A percentile compares a stretch with the other conserved stretches of the same genome.
Evolutionary conservation across 2,329 filamentous ascomycete genomes (phyloP).

Genomic region (Fusarium irregulare): DNA sequence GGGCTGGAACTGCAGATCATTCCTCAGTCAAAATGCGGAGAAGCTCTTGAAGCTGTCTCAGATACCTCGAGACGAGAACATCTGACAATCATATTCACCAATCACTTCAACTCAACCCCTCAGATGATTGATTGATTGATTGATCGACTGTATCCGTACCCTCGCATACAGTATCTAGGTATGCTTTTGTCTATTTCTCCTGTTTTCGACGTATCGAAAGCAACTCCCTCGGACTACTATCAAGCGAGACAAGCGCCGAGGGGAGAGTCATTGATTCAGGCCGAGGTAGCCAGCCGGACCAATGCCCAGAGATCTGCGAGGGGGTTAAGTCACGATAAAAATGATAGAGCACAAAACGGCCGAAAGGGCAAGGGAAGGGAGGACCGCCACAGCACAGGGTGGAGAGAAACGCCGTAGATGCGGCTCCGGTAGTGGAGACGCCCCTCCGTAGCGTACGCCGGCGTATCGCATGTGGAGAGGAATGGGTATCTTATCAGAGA

Average conservation of each 20-base stretch:
- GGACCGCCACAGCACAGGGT: conserved; percentile 17
- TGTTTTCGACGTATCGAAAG: conserved; percentile 30
- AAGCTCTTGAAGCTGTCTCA: conserved; percentile 33
- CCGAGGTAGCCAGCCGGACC: not conserved
- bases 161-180: conserved; percentile 1
- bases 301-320: conserved; percentile 17
- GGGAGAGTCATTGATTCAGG: conserved; percentile 12
- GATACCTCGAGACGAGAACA: conserved; percentile 19
- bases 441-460: conserved; percentile 14
- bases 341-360: conserved; percentile 14
- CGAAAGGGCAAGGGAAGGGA: conserved; percentile 17
- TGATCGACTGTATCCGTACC: conserved; percentile 2
- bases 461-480: conserved; percentile 11
- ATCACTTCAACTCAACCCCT: conserved; percentile 11
- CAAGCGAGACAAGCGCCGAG: conserved; percentile 19
- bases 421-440: conserved; percentile 31
- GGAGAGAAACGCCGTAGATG: conserved; percentile 23
- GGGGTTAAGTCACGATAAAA: conserved; percentile 4
- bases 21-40: conserved; percentile 30
- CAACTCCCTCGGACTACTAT: conserved; percentile 9
- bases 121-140: conserved; percentile 6
- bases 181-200: conserved; percentile 6
- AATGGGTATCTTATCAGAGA: conserved; percentile 7
- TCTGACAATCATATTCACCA: conserved; percentile 9
- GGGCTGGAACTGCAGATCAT: conserved; percentile 33